These are phyloP conservation scores for Rhynchospora tenuis DNA, from an alignment of 176 grass and related monocot genomes.

Conservation along the genomic window DNA sequence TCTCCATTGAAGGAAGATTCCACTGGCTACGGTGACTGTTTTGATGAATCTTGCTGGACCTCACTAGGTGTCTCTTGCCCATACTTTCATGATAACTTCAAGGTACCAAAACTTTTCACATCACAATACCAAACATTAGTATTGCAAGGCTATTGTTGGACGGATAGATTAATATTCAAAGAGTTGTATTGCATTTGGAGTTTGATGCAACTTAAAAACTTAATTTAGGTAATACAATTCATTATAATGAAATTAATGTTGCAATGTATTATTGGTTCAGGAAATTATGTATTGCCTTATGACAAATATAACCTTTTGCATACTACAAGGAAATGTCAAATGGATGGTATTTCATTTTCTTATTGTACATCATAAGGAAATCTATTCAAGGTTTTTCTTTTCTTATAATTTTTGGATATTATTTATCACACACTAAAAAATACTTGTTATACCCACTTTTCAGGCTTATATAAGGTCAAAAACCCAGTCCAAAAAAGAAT, in stretches of 20 bases:
- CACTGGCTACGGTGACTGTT: constrained; percentile 16
- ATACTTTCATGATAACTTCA: constrained; percentile 14
- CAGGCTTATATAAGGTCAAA: constrained; percentile 53
- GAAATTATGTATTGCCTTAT: not conserved
- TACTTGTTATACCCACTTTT: not conserved
- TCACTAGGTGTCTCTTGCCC: constrained; percentile 37
- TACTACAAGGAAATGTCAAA: not conserved
- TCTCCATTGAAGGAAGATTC: constrained; percentile 47
- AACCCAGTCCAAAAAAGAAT: constrained; percentile 43
- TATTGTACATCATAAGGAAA: not conserved
- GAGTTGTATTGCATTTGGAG: not conserved
- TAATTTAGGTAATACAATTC: not conserved
- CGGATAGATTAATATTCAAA: not conserved
- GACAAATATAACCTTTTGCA: not conserved
- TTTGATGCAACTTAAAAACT: not conserved
- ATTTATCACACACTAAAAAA: not conserved
- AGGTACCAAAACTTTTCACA: constrained; percentile 18
- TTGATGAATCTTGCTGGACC: constrained; percentile 58
- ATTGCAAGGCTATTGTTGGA: not conserved
- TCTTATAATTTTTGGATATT: not conserved
- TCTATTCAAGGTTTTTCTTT: not conserved
- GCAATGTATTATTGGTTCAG: not conserved
- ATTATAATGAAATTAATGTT: not conserved
- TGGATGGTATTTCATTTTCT: not conserved
- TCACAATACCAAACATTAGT: not conserved